Evolutionary conservation across 2,329 filamentous ascomycete species (phyloP), one percentile per base, ranked within the genome.

Genomic region (Fusarium kyushuense): DNA sequence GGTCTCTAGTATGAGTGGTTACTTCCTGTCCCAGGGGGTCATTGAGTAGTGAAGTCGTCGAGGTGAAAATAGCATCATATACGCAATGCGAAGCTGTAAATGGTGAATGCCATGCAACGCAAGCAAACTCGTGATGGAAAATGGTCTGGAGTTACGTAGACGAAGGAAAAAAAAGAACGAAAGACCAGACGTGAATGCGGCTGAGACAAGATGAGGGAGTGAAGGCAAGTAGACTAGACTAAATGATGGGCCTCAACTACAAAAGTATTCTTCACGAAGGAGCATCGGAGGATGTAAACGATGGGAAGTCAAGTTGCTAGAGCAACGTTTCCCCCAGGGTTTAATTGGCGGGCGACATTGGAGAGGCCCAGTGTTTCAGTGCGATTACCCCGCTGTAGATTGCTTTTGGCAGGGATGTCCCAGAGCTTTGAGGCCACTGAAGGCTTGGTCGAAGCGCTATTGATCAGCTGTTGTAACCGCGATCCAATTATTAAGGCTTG

Each of bases 11-110:
- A 43, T 17, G 63, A 40, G 56, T 74, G 72, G 74, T 74, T 74
- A 74, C 69, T 73, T 74, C 72, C 72, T 73, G 69, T 74, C 67
- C 54, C 70, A 54, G 32, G 29, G 49, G 70, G 70, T 74, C 72
- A 73, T 74, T 60, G 69, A 74, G 72, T 53, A 63, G 71, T 62
- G 56, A 58, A 69, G 58, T 73, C 49, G 69, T 73, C 54, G 58
- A 60, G 54, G 49, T 54, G 57, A 58, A 45, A 60, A 66, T 69
- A 65, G 70, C 72, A 74, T 74, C 69, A 61, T 72, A 72, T 68
- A 70, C 54, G 65, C 62, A 53, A 59, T 57, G 67, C 56, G 49
- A 72, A 59, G 57, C 54, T 52, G 47, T 32, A 45, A 51, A 47
- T 53, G 54, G 54, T 33, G 51, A 71, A 40, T 64, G 58, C 64